Evolutionary conservation across 1,284 basidiomycete genomes (phyloP).

Genomic region (Meira miltonrushii): DNA sequence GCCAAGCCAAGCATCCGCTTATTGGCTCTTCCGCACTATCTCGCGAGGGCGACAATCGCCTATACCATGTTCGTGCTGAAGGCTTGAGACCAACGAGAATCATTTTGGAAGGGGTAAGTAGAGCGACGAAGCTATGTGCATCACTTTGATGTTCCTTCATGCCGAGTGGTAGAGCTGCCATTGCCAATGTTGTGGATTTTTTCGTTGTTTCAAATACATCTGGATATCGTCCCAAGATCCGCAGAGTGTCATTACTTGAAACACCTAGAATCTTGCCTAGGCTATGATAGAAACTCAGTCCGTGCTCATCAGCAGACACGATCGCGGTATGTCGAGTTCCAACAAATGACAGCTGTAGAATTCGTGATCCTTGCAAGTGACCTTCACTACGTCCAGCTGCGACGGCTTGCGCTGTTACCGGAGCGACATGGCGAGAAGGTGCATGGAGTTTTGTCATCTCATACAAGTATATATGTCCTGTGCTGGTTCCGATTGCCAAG

Average conservation of each 20-base stretch:
- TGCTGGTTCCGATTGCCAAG: slow-evolving; percentile 79
- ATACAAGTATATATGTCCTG: slow-evolving; percentile 80
- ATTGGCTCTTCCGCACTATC: neutral
- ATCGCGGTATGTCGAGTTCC: slow-evolving; percentile 88
- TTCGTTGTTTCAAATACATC: slow-evolving; percentile 17
- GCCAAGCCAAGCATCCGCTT: slow-evolving; percentile 2
- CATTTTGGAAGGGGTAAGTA: slow-evolving; percentile 83
- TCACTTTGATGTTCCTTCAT: slow-evolving; percentile 72
- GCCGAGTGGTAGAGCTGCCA: slow-evolving; percentile 78
- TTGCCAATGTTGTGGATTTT: slow-evolving; percentile 62
- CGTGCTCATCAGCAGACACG: slow-evolving; percentile 82
- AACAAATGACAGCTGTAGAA: slow-evolving; percentile 83
- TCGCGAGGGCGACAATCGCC: slow-evolving; percentile 9
- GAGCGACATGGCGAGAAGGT: slow-evolving; percentile 64
- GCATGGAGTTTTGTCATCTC: slow-evolving; percentile 66
- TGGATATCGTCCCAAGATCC: slow-evolving; percentile 81
- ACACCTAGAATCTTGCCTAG: slow-evolving; percentile 92
- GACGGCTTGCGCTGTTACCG: slow-evolving; percentile 65
- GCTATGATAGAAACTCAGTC: slow-evolving; percentile 90
- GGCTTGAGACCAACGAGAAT: slow-evolving; percentile 91
- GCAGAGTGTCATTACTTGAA: slow-evolving; percentile 86
- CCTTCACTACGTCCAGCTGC: slow-evolving; percentile 84
- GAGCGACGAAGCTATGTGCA: slow-evolving; percentile 72
- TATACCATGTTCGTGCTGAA: slow-evolving; percentile 79
- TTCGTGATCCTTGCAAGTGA: slow-evolving; percentile 77